Percentiles rank a stretch among this genome's conserved stretches.
These are phyloP conservation scores for Acer negundo DNA, from an alignment of 345 rosid species.

Conservation along the genomic window DNA sequence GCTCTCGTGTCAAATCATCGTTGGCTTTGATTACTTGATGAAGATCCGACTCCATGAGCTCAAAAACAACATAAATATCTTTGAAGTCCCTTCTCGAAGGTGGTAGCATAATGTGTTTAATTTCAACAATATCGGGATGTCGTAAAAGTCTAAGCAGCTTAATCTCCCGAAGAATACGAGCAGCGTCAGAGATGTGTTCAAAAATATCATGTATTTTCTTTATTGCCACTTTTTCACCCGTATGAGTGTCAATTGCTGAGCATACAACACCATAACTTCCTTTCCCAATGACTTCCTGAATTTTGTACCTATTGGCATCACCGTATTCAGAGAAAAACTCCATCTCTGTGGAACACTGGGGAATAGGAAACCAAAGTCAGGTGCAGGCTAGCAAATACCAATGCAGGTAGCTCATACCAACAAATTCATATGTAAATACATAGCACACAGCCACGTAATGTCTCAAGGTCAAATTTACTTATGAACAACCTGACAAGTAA, in stretches of 20 bases:
- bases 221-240: constrained; percentile 86
- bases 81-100: constrained; percentile 92
- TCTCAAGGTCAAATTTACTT: background rate
- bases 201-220: constrained; percentile 90
- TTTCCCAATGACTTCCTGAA: constrained; percentile 92
- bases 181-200: constrained; percentile 92
- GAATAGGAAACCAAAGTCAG: constrained; percentile 16
- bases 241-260: constrained; percentile 85
- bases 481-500: background rate
- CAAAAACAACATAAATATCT: constrained; percentile 95
- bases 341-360: constrained; percentile 75
- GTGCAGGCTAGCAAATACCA: background rate
- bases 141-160: constrained; percentile 81
- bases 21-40: constrained; percentile 97
- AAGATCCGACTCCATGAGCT: constrained; percentile 96
- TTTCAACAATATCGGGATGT: constrained; percentile 94
- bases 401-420: background rate
- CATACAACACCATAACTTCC: constrained; percentile 96
- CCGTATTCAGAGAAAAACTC: constrained; percentile 95
- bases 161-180: constrained; percentile 87
- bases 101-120: constrained; percentile 93
- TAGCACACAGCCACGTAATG: background rate
- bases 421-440: background rate
- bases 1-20: constrained; percentile 93
- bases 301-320: constrained; percentile 79